Conservation (phyloP, 805 yeast species). For the Myxozyma nipponensis region DNA sequence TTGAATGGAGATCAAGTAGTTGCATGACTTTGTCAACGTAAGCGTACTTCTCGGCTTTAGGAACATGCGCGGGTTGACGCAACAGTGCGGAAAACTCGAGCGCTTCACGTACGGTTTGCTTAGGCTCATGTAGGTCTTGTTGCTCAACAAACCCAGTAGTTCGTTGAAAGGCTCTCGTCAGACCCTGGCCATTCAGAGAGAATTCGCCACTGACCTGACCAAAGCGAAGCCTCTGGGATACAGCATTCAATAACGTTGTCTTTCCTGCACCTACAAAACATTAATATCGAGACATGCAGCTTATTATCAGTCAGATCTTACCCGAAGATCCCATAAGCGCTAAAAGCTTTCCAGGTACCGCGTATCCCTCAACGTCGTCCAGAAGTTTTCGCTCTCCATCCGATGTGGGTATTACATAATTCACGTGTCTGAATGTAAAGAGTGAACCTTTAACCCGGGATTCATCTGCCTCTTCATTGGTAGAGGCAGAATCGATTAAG, state of each 20-base stretch:
- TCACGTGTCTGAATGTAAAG: constrained; percentile 24
- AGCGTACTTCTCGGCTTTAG: constrained; percentile 54
- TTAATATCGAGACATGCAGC: not conserved
- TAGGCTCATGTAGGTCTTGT: constrained; percentile 64
- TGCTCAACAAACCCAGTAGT: constrained; percentile 73
- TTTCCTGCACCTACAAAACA: constrained; percentile 66
- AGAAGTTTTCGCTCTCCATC: constrained; percentile 47
- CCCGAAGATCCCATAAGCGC: constrained; percentile 69
- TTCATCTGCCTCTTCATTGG: not conserved
- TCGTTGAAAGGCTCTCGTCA: constrained; percentile 61
- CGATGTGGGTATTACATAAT: constrained; percentile 31
- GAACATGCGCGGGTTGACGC: constrained; percentile 56
- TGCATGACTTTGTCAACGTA: constrained; percentile 65
- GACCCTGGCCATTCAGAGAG: constrained; percentile 59
- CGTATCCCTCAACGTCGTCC: constrained; percentile 65
- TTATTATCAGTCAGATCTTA: constrained; percentile 13
- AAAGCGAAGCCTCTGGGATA: constrained; percentile 64
- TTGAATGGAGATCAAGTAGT: constrained; percentile 58
- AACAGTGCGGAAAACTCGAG: constrained; percentile 61
- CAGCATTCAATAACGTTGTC: constrained; percentile 66
- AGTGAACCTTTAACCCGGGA: constrained; percentile 5
- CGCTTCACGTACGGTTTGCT: constrained; percentile 71
- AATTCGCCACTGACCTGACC: constrained; percentile 69
- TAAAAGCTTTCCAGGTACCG: constrained; percentile 66
- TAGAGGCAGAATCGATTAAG: not conserved